Conservation (phyloP, 75 land plant genomes). For the Adiantum capillusveneris region DNA sequence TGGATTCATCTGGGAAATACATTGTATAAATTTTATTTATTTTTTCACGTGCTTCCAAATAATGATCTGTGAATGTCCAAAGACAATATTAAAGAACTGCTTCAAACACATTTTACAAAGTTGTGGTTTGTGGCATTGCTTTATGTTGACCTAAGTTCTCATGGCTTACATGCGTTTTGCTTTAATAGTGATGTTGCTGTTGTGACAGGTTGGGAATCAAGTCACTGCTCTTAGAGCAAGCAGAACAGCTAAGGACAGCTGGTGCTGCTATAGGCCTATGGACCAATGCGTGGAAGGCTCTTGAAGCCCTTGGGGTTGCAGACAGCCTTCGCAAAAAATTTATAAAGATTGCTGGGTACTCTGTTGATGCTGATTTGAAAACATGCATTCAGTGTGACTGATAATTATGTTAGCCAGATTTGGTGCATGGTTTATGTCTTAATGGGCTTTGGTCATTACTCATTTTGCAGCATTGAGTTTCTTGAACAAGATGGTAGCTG, state of each 20-base stretch:
- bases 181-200: no score
- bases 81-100: no score
- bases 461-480: not conserved
- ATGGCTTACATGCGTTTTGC: no score
- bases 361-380: not conserved
- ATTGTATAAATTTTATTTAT: no score
- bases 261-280: slow-evolving; percentile 34
- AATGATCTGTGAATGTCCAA: no score
- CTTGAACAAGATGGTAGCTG: not conserved
- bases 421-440: not conserved
- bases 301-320: slow-evolving; percentile 44
- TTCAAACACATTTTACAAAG: no score
- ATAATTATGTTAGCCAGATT: not conserved
- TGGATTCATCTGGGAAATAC: no score
- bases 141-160: no score
- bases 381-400: not conserved
- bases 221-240: slow-evolving; percentile 39
- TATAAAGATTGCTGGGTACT: slow-evolving; percentile 3
- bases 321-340: slow-evolving; percentile 21
- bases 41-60: no score
- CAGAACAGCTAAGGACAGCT: slow-evolving; percentile 24
- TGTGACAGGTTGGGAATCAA: not conserved
- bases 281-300: slow-evolving; percentile 51
- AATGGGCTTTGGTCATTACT: no score
- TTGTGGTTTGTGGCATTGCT: no score